These are phyloP conservation scores for Russula abietina DNA, from an alignment of 768 basidiomycete genomes.

Conservation along the genomic window DNA sequence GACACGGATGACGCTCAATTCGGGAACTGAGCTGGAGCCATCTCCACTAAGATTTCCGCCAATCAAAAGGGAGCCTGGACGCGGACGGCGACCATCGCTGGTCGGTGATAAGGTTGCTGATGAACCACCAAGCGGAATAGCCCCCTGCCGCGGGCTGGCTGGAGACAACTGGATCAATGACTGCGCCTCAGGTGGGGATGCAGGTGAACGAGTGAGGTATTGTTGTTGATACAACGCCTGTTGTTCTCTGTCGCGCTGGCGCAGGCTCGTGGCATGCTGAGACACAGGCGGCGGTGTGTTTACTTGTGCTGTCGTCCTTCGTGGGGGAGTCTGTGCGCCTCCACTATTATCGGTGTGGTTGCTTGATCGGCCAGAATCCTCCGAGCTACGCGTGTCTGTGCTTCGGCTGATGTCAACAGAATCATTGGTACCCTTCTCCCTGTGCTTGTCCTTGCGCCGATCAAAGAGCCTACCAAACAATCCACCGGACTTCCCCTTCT, in stretches of 20 bases:
- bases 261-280: conserved; percentile 58
- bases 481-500: conserved; percentile 60
- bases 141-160: conserved; percentile 56
- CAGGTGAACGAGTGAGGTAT: conserved; percentile 82
- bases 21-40: conserved; percentile 59
- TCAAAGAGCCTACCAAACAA: conserved; percentile 75
- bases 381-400: conserved; percentile 41
- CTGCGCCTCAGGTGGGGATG: conserved; percentile 67
- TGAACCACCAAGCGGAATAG: conserved; percentile 36
- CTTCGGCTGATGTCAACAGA: conserved; percentile 38
- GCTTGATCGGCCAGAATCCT: conserved; percentile 57
- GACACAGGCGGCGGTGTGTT: conserved; percentile 42
- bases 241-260: conserved; percentile 84
- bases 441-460: conserved; percentile 69
- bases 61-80: conserved; percentile 74
- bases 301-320: conserved; percentile 33
- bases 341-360: conserved; percentile 28
- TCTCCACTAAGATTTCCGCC: conserved; percentile 55
- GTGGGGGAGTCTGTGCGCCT: conserved; percentile 27
- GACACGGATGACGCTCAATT: conserved; percentile 90
- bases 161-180: conserved; percentile 74
- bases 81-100: conserved; percentile 43
- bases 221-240: conserved; percentile 77
- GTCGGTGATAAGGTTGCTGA: conserved; percentile 39
- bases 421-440: conserved; percentile 44